Evolutionary conservation across 306 rosid species (phyloP).

Genomic region (Geum urbanum): DNA sequence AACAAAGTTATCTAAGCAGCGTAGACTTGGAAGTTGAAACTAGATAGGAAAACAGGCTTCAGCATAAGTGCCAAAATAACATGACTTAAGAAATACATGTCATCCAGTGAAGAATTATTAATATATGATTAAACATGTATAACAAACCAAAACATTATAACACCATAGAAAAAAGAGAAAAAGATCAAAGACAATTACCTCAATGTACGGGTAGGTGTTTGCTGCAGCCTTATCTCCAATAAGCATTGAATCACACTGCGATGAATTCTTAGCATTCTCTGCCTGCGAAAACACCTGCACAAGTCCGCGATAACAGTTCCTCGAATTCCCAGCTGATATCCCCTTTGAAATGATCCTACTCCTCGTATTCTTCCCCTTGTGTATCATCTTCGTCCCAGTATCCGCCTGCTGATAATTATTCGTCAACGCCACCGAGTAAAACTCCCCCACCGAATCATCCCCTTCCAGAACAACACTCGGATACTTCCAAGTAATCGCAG

Average conservation of each 20-base stretch:
- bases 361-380: conserved; percentile 82
- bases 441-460: conserved; percentile 82
- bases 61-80: not conserved
- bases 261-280: conserved; percentile 75
- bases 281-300: conserved; percentile 88
- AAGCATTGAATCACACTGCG: conserved; percentile 96
- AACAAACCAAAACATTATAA: not conserved
- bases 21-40: not conserved
- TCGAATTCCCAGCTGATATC: conserved; percentile 77
- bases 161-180: conserved; percentile 7
- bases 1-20: not conserved
- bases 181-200: conserved; percentile 40
- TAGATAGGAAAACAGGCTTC: not conserved
- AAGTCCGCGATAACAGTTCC: conserved; percentile 87
- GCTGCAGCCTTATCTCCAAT: conserved; percentile 90
- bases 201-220: conserved; percentile 86
- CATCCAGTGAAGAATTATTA: not conserved
- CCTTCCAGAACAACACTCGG: conserved; percentile 95
- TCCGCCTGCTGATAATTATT: conserved; percentile 91
- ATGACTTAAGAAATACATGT: no score
- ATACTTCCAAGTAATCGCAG: conserved; percentile 92
- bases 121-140: not conserved
- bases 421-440: conserved; percentile 87
- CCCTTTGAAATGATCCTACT: conserved; percentile 95
- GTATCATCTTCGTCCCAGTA: conserved; percentile 94